Evolutionary conservation across 331 rosid genomes (phyloP), one percentile per base, ranked within the genome.

Genomic region (Pyracantha coccinea): DNA sequence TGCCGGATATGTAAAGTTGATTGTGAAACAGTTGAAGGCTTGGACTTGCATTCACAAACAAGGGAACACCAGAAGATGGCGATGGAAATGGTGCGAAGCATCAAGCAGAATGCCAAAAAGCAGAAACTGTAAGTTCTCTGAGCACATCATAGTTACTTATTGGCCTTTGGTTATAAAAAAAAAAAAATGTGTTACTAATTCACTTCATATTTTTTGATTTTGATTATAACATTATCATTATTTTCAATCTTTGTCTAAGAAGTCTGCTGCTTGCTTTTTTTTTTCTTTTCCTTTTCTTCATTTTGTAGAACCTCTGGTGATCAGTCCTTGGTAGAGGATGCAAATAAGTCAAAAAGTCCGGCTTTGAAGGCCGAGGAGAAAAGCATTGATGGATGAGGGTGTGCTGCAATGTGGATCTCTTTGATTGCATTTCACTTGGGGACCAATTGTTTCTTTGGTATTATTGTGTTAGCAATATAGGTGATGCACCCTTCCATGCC

Each of bases 1-100:
- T 95, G 99, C 80, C 90, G 99, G 66, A 90, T 95, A 75, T 95
- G 99, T 86, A 95, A 90, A 89, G 82, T 92, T 78, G 97, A 92
- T 81, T 95, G 99, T 52, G 97, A 92, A 82, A 89, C 98, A 41
- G 97, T 92, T 76, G 99, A 90, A 86, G 98, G 98, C 82, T 82
- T 95, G 89, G 98, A 95, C 63, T 75, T 90, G 81, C 99, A 95
- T 86, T 90, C 99, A 66, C 99, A 95, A 83, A 92, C 91, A 68
- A 87, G 88, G 84, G 99, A 92, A 82, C 99, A 95, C 86, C 99
- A 95, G 85, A 88, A 80, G 84, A 84, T 82, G 91, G 92, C 98
- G 25, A 89, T 95, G 94, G 98, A 95, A 82, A 88, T 95, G 77
- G 99, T 95, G 61, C 83, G 84, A 82, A 82, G 77, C 81, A 95